Conservation (phyloP, 768 basidiomycete species). For the Mycena vitilis region DNA sequence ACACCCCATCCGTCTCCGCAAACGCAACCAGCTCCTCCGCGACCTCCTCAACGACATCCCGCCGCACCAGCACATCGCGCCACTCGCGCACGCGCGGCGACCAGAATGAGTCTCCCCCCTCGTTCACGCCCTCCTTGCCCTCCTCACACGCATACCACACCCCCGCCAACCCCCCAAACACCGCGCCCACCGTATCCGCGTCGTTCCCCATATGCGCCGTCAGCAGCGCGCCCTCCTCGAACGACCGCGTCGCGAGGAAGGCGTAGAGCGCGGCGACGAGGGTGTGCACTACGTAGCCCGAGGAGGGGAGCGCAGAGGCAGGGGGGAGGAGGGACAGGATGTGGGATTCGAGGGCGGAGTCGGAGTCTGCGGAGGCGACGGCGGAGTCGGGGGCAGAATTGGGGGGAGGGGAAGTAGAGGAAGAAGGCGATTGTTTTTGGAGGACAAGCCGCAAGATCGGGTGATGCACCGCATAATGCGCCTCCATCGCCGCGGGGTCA, state of each 20-base stretch:
- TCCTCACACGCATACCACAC: conserved; percentile 52
- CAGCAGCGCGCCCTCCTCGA: conserved; percentile 58
- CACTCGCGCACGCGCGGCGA: conserved; percentile 50
- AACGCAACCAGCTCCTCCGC: conserved; percentile 49
- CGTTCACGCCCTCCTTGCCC: conserved; percentile 26
- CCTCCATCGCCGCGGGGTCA: conserved; percentile 43
- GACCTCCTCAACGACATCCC: conserved; percentile 50
- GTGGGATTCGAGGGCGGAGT: background rate
- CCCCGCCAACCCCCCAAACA: conserved; percentile 59
- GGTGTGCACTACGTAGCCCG: conserved; percentile 55
- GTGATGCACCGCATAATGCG: conserved; percentile 49
- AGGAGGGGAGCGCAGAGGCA: conserved; percentile 46
- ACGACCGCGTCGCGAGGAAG: conserved; percentile 55
- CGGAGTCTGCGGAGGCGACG: background rate
- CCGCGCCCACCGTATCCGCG: conserved; percentile 59
- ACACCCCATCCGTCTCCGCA: too few species aligned
- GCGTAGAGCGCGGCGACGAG: conserved; percentile 57
- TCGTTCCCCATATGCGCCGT: conserved; percentile 58
- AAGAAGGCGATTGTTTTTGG: background rate
- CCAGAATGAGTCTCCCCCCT: conserved; percentile 47
- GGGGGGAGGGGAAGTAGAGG: conserved; percentile 20
- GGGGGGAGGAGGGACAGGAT: conserved; percentile 42
- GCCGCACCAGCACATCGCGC: conserved; percentile 45
- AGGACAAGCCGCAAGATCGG: conserved; percentile 49
- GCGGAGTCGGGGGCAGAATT: background rate